Conservation (phyloP, 768 basidiomycete genomes). For the Podaxis mareebaensis region DNA sequence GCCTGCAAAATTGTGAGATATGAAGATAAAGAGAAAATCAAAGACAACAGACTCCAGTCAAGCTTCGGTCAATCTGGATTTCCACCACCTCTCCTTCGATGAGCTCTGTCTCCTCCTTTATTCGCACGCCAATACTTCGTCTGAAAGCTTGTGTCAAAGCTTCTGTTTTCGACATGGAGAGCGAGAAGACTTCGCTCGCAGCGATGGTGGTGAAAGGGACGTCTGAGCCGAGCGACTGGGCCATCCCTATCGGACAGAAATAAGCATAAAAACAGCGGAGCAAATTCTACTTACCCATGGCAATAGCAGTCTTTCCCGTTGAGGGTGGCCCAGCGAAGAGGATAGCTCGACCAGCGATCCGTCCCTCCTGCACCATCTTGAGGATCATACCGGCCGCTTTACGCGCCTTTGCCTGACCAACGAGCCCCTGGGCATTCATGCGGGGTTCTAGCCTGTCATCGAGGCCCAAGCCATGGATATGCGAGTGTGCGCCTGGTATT, state of each 20-base stretch:
- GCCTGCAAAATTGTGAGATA: constrained; percentile 51
- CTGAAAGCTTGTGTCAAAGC: constrained; percentile 96
- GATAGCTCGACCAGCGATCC: constrained; percentile 94
- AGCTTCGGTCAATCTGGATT: constrained; percentile 95
- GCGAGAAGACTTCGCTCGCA: constrained; percentile 96
- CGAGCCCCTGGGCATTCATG: constrained; percentile 90
- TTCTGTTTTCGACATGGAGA: constrained; percentile 98
- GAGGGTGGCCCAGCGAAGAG: constrained; percentile 97
- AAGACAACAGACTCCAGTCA: constrained; percentile 75
- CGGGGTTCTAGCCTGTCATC: constrained; percentile 92
- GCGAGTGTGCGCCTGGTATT: constrained; percentile 79
- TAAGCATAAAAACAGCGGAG: constrained; percentile 12
- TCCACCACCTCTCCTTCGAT: constrained; percentile 99
- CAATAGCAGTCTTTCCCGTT: constrained; percentile 98
- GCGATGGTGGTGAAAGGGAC: constrained; percentile 99
- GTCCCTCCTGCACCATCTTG: constrained; percentile 96
- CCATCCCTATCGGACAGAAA: constrained; percentile 70
- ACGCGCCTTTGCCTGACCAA: constrained; percentile 93
- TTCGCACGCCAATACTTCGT: constrained; percentile 93
- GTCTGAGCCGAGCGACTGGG: constrained; percentile 89
- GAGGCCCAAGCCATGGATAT: constrained; percentile 93
- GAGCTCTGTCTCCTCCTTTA: constrained; percentile 96
- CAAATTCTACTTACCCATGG: constrained; percentile 65
- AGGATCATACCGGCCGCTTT: constrained; percentile 98
- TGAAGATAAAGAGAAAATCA: constrained; percentile 7